phyloP scores from a whole-genome alignment of 441 rosid species.

The Daphne laureola region DNA sequence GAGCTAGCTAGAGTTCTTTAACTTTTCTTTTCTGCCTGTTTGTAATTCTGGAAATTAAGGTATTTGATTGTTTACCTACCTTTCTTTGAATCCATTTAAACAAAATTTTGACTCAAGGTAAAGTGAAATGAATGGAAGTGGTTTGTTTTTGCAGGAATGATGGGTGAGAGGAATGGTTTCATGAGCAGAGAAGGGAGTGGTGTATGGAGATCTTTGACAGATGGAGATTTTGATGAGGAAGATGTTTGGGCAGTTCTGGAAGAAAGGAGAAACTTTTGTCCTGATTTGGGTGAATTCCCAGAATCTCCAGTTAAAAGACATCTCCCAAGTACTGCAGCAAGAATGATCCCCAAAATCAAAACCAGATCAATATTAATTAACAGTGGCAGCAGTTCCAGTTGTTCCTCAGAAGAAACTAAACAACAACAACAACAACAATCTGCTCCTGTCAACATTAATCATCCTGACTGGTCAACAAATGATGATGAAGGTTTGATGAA shows the following conservation, averaged over 20 bases:
- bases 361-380: constrained; percentile 11
- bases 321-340: constrained; percentile 31
- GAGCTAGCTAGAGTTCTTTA: constrained; percentile 4
- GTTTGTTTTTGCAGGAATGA: constrained; percentile 16
- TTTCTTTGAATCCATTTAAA: background rate
- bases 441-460: constrained; percentile 65
- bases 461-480: constrained; percentile 57
- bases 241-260: constrained; percentile 58
- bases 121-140: background rate
- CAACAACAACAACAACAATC: too few relatives aligned
- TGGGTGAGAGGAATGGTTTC: constrained; percentile 30
- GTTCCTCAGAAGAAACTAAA: too few relatives aligned
- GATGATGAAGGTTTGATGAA: constrained; percentile 10
- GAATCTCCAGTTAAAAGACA: constrained; percentile 20
- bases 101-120: background rate
- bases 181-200: constrained; percentile 33
- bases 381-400: constrained; percentile 13
- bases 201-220: constrained; percentile 42
- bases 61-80: constrained; percentile 11
- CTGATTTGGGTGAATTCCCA: constrained; percentile 13
- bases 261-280: constrained; percentile 19
- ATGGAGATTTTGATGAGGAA: constrained; percentile 59
- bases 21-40: constrained; percentile 7
- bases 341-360: constrained; percentile 35
- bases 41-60: constrained; percentile 10